Evolutionary conservation across 345 rosid genomes (phyloP).

Genomic region (Hypericum perforatum): DNA sequence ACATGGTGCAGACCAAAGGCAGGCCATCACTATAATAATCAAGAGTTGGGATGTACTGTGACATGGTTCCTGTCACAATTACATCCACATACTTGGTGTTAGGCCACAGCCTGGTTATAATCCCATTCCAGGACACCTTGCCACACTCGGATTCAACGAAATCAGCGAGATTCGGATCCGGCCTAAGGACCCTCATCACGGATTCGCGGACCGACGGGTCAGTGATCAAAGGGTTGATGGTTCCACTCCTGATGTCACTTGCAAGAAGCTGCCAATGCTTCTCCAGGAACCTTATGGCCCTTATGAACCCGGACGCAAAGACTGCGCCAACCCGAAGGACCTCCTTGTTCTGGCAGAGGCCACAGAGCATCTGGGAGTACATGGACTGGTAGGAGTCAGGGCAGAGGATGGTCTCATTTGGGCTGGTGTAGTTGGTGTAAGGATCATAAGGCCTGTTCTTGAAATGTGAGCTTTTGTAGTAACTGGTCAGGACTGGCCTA

Average conservation of each 20-base stretch:
- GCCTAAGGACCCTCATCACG: constrained; percentile 28
- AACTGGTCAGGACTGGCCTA: constrained; percentile 54
- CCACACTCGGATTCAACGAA: constrained; percentile 33
- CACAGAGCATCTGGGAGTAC: constrained; percentile 55
- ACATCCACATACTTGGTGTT: constrained; percentile 64
- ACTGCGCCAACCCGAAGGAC: constrained; percentile 53
- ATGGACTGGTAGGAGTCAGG: constrained; percentile 45
- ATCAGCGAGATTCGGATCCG: constrained; percentile 36
- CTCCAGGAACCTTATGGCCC: constrained; percentile 46
- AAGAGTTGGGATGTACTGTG: constrained; percentile 89
- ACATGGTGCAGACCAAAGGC: constrained; percentile 94
- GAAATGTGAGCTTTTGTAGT: constrained; percentile 46
- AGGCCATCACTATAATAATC: constrained; percentile 79
- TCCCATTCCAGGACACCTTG: constrained; percentile 40
- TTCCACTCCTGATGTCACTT: constrained; percentile 33
- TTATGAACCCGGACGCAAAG: constrained; percentile 50
- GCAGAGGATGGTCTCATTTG: constrained; percentile 46
- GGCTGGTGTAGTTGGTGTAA: constrained; percentile 48
- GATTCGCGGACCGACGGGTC: constrained; percentile 34
- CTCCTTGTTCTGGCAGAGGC: constrained; percentile 34
- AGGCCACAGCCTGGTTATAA: constrained; percentile 47
- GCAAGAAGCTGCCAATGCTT: constrained; percentile 36
- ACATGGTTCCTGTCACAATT: constrained; percentile 97
- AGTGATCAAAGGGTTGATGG: constrained; percentile 27
- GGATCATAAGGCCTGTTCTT: constrained; percentile 39